Evolutionary conservation across 1,284 basidiomycete genomes (phyloP), one percentile per base, ranked within the genome.

Genomic region (Polyporus tsugae): DNA sequence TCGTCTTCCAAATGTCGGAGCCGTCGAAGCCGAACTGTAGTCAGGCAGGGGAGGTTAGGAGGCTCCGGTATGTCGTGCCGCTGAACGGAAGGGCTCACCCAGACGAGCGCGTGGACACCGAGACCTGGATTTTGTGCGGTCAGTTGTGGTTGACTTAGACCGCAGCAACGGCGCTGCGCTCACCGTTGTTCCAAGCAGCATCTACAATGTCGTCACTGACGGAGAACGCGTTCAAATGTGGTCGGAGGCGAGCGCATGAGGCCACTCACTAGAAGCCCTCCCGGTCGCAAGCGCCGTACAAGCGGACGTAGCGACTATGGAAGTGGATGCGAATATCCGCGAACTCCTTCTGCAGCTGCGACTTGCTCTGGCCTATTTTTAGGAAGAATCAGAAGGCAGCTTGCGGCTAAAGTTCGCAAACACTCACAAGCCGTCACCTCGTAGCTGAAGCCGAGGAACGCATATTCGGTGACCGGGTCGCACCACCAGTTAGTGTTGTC

Each of bases 81-180:
- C 58, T 39, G 42, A 62, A 17, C 53, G 46, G 36, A 71, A 52
- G 73, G 71, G 65, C 72, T 73, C 74, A 90, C 90, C 91, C 91
- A 94, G 66, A 94, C 87, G 19, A 94, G 80, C 33, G 90, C 89
- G 71, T 93, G 91, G 4, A 94, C 86, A 53, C 93, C 92, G 25
- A 94, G 78, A 5, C 86, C 84, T 73, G 55, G n/a, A 46, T 17
- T 44, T 42, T 41, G 7, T 29, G 39, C 42, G 41, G 60, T 68
- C 25, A 70, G 62, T 19, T 3, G n/a, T n/a, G 55, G 29, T 7
- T 39, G 41, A 44, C 25, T 6, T 33, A 17, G 15, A 38, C 11
- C 25, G 42, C 17, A 35, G 7, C 17, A 6, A 2, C 25, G 29
- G 19, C 9, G 25, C 58, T 19, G 63, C 33, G 63, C 68, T 25